Percentiles rank a stretch among this genome's conserved stretches.
phyloP scores from a whole-genome alignment of 2,329 filamentous ascomycete species.

The Cladosporium sp. region DNA sequence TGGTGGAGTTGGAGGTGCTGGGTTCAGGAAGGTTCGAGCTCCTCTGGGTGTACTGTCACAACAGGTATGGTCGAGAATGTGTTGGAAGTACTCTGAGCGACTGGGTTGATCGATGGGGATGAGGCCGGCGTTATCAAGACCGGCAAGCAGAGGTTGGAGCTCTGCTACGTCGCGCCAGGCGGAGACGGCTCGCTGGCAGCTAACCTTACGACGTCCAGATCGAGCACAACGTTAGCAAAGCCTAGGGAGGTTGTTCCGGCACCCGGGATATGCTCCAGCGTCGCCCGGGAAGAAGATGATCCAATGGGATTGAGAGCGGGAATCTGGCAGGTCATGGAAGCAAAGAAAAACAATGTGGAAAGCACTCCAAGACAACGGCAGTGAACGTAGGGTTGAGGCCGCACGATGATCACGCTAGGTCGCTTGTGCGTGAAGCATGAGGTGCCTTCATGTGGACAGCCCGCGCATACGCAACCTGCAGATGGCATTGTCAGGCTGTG shows the following conservation, averaged over 20 bases:
- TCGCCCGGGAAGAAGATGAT: conserved; percentile 4
- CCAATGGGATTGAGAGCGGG: conserved; percentile 3
- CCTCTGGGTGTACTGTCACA: neutral
- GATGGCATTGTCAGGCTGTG: conserved; percentile 24
- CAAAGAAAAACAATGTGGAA: conserved; percentile 17
- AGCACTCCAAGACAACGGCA: conserved; percentile 4
- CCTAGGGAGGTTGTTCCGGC: conserved; percentile 9
- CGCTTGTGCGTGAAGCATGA: conserved; percentile 16
- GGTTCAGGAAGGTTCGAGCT: neutral
- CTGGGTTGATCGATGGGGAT: conserved; percentile 5
- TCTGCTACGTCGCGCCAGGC: conserved; percentile 15
- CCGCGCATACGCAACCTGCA: conserved; percentile 21
- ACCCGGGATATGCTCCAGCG: conserved; percentile 17
- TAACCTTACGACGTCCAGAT: conserved; percentile 13
- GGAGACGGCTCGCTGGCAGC: conserved; percentile 19
- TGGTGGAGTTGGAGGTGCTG: neutral
- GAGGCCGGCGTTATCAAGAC: conserved; percentile 14
- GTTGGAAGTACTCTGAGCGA: neutral
- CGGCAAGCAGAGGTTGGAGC: conserved; percentile 8
- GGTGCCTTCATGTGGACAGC: conserved; percentile 8
- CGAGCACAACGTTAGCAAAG: conserved; percentile 19
- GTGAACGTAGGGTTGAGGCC: conserved; percentile 11
- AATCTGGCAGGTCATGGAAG: conserved; percentile 5
- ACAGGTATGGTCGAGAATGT: conserved; percentile 1
- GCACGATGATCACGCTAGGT: conserved; percentile 9